These are phyloP conservation scores for Cladosporium oxysporum DNA, from an alignment of 2,329 filamentous ascomycete species.

Conservation along the genomic window DNA sequence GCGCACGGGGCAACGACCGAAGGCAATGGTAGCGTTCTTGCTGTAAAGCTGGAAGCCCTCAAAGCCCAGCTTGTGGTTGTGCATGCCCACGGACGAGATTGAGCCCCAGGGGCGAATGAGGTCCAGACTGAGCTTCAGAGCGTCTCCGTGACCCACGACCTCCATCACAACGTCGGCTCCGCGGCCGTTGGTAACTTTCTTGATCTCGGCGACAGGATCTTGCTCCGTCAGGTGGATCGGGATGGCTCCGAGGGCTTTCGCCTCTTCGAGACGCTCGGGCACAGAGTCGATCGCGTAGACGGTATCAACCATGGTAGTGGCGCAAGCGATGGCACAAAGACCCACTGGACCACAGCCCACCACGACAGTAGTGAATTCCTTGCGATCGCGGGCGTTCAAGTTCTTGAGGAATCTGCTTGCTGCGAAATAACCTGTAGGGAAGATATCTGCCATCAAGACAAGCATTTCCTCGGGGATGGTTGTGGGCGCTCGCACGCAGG, in stretches of 20 bases:
- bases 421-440: slow-evolving; percentile 80
- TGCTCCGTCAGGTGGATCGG: slow-evolving; percentile 68
- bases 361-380: slow-evolving; percentile 71
- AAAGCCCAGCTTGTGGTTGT: slow-evolving; percentile 47
- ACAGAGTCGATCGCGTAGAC: slow-evolving; percentile 55
- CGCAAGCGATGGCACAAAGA: slow-evolving; percentile 63
- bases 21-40: slow-evolving; percentile 53
- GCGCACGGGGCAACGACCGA: slow-evolving; percentile 53
- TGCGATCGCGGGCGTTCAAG: slow-evolving; percentile 58
- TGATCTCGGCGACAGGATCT: slow-evolving; percentile 62
- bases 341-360: slow-evolving; percentile 81
- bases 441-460: slow-evolving; percentile 90
- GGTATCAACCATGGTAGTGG: slow-evolving; percentile 36
- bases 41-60: slow-evolving; percentile 51
- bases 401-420: slow-evolving; percentile 74
- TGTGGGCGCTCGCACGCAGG: slow-evolving; percentile 70
- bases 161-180: slow-evolving; percentile 83
- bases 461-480: slow-evolving; percentile 72
- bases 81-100: slow-evolving; percentile 53
- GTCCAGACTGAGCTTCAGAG: slow-evolving; percentile 51
- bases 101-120: slow-evolving; percentile 52
- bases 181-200: slow-evolving; percentile 73
- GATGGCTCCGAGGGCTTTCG: slow-evolving; percentile 74
- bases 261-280: slow-evolving; percentile 71
- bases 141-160: slow-evolving; percentile 51